Evolutionary conservation across 306 rosid genomes (phyloP), one percentile per base, ranked within the genome.

Genomic region (Elaeagnus macrophylla): DNA sequence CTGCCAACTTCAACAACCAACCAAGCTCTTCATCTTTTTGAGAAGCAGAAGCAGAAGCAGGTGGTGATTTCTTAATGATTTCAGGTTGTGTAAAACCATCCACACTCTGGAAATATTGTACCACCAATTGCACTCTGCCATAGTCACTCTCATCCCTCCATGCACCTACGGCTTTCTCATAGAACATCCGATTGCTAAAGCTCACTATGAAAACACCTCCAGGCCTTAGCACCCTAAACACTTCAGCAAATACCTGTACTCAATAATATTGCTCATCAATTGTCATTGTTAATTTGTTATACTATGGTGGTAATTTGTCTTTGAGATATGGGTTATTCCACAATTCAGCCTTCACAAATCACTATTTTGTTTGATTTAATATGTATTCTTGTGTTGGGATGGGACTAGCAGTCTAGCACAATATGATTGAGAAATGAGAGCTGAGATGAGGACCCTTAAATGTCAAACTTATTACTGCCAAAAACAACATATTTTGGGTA

Each of bases 151-250:
- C 94, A 35, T 85, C 97, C 54, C 94, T 77, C 97, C 97, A 85
- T 37, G 81, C 81, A 44, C 70, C 71, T 61, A 79, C 68, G 50
- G 90, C 97, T 73, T 85, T 89, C 75, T 81, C 97, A 51, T 85
- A 85, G 67, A 89, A 89, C 87, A 89, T 68, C 65, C 94, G 75
- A 64, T 85, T 83, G 71, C 97, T 89, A 48, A 89, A 89, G 61
- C 95, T 85, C 76, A 85, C 84, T 10, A 89, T 73, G 70, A 89
- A 85, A 39, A 79, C 77, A 42, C 95, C 95, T 73, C 95, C 97
- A 16, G 97, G 89, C 70, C 75, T 83, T 13, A 89, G 68, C 54
- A 85, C 50, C 55, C 95, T 58, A 54, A 75, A 77, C 60, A 83
- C 89, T 77, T 89, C 97, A 6, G 81, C 94, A 68, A 83, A 85